Conservation (phyloP, 2,329 filamentous ascomycete species). For the Pseudocercospora fuligena region DNA sequence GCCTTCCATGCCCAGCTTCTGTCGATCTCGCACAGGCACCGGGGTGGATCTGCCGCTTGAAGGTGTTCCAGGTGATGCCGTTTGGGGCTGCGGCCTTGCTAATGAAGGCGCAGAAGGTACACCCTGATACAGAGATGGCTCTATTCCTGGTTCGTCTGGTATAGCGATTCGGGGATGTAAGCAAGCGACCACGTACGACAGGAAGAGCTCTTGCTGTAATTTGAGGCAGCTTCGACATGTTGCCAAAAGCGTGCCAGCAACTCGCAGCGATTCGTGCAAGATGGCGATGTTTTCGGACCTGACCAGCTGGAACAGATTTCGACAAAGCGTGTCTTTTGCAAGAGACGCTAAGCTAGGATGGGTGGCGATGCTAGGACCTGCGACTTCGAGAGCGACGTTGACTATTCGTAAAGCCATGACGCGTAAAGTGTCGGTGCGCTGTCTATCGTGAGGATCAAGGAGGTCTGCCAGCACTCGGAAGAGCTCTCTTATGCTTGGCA, state of each 20-base stretch:
- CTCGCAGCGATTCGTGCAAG: constrained; percentile 87
- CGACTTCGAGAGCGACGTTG: constrained; percentile 94
- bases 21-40: constrained; percentile 87
- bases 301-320: constrained; percentile 93
- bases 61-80: constrained; percentile 51
- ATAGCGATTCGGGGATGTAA: constrained; percentile 94
- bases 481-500: constrained; percentile 91
- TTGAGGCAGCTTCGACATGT: constrained; percentile 91
- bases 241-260: constrained; percentile 86
- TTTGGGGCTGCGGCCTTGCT: constrained; percentile 71
- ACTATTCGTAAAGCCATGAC: constrained; percentile 98
- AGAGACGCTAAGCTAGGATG: constrained; percentile 86
- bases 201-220: constrained; percentile 92
- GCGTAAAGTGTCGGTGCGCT: constrained; percentile 92
- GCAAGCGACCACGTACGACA: constrained; percentile 93
- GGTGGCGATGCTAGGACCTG: constrained; percentile 89
- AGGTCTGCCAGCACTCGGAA: constrained; percentile 94
- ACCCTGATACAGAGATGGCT: constrained; percentile 87
- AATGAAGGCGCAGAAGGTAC: constrained; percentile 90
- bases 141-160: constrained; percentile 85
- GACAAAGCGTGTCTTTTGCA: constrained; percentile 90
- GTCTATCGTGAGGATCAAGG: constrained; percentile 87
- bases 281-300: constrained; percentile 96
- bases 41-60: constrained; percentile 85
- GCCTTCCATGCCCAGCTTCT: constrained; percentile 90